Evolutionary conservation across 73 alveolate genomes (phyloP).

Genomic region (Tetrahymena elliotti): DNA sequence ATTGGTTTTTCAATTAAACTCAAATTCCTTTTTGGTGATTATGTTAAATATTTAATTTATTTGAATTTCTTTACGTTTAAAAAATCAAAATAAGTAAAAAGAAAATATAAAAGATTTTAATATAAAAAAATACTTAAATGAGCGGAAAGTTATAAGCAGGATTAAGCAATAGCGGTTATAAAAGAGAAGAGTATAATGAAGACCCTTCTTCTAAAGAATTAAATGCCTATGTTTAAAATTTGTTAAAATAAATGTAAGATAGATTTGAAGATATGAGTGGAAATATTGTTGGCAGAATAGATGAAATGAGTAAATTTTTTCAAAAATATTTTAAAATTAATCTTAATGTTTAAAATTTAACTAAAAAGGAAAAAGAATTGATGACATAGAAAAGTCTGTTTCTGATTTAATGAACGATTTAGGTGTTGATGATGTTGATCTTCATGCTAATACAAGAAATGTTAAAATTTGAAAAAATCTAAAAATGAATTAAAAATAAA

Average conservation of each 20-base stretch:
- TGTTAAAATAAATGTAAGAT: constrained; percentile 37
- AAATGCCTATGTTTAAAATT: constrained; percentile 19
- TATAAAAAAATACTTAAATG: neutral
- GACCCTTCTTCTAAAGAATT: constrained; percentile 17
- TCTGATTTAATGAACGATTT: constrained; percentile 34
- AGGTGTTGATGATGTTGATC: constrained; percentile 12
- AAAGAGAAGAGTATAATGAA: neutral
- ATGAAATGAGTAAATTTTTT: constrained; percentile 34
- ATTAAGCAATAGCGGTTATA: neutral
- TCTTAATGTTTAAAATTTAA: neutral
- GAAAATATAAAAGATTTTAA: neutral
- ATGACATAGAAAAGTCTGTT: constrained; percentile 36
- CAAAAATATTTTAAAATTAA: neutral
- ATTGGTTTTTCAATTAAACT: neutral
- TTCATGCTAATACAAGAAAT: neutral
- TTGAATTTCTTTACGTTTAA: neutral
- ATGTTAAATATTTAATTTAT: neutral
- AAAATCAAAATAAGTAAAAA: neutral
- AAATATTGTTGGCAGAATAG: constrained; percentile 28
- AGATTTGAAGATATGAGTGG: constrained; percentile 42
- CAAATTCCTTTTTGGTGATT: neutral
- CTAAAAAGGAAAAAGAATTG: constrained; percentile 24
- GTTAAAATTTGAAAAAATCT: neutral
- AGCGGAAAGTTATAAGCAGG: neutral
- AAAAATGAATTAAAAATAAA: neutral